Conservation (phyloP, 75 land plant species). For the Cryptomeria japonica region DNA sequence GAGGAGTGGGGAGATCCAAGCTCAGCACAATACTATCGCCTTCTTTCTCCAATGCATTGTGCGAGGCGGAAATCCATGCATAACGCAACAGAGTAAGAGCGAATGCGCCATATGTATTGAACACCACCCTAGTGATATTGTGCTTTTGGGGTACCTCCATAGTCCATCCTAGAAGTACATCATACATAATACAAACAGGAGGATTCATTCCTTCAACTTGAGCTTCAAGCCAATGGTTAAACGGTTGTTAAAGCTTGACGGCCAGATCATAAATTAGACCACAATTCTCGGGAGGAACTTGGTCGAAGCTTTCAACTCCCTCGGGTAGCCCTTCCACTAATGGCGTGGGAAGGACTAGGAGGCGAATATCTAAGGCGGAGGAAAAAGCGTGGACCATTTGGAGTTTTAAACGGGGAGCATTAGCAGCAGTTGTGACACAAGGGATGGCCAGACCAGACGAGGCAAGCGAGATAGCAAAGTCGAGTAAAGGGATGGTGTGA, state of each 20-base stretch:
- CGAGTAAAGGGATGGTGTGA: constrained; percentile 49
- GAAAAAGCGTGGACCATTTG: constrained; percentile 2
- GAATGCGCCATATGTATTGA: not conserved
- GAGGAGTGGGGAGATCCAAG: not conserved
- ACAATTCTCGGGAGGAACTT: not conserved
- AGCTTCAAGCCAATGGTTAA: not conserved
- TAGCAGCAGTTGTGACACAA: constrained; percentile 34
- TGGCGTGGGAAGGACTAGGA: not conserved
- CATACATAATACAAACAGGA: not conserved
- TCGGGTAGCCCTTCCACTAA: constrained; percentile 15
- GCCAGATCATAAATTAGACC: not conserved
- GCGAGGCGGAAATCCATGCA: not conserved
- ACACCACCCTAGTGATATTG: not conserved
- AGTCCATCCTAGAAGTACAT: not conserved
- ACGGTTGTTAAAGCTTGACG: not conserved
- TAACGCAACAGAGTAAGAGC: not conserved
- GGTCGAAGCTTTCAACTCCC: constrained; percentile 36
- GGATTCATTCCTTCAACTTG: not conserved
- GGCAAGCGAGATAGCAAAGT: constrained; percentile 34
- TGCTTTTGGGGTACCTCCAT: not conserved
- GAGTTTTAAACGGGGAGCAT: constrained; percentile 9
- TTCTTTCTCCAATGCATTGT: not conserved
- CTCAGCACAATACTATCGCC: not conserved
- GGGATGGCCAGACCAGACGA: constrained; percentile 30
- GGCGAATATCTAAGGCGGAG: not conserved